phyloP scores from a whole-genome alignment of 2,329 filamentous ascomycete genomes.

The Colletotrichum lini region DNA sequence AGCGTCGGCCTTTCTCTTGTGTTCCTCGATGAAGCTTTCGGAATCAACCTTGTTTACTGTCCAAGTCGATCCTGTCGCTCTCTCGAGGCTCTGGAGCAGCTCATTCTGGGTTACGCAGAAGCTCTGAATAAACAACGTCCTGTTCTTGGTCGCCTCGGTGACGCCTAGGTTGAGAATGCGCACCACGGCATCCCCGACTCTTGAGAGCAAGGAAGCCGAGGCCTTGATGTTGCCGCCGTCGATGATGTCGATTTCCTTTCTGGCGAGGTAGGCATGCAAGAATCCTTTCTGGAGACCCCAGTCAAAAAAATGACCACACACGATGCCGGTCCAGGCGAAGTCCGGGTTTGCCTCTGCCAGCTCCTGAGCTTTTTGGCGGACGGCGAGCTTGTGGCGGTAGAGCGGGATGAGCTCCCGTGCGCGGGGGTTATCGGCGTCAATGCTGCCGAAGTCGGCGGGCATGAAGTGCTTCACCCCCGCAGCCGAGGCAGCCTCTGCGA shows the following conservation, averaged over 20 bases:
- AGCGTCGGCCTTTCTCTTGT: constrained; percentile 55
- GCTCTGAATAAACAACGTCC: constrained; percentile 57
- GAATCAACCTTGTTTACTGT: constrained; percentile 52
- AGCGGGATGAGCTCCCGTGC: constrained; percentile 55
- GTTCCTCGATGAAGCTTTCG: constrained; percentile 55
- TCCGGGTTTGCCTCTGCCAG: constrained; percentile 45
- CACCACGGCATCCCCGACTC: constrained; percentile 53
- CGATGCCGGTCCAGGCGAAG: constrained; percentile 56
- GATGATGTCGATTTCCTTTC: constrained; percentile 51
- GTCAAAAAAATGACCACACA: constrained; percentile 59
- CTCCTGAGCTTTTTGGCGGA: constrained; percentile 50
- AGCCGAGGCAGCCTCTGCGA: constrained; percentile 54
- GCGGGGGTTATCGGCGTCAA: constrained; percentile 52
- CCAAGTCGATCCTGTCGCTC: constrained; percentile 51
- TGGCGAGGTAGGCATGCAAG: constrained; percentile 52
- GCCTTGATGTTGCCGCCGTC: constrained; percentile 51
- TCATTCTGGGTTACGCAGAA: constrained; percentile 57
- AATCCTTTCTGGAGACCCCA: constrained; percentile 56
- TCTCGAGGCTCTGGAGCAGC: constrained; percentile 52
- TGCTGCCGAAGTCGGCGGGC: constrained; percentile 59
- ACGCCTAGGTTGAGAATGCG: constrained; percentile 47
- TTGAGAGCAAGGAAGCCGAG: constrained; percentile 54
- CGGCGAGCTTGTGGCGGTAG: constrained; percentile 52
- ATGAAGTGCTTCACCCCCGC: constrained; percentile 55
- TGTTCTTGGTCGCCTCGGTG: constrained; percentile 50